Percentiles rank a stretch among this genome's conserved stretches.
Conservation (phyloP, 192 early-diverging fungal species). For the Podila epigama region DNA sequence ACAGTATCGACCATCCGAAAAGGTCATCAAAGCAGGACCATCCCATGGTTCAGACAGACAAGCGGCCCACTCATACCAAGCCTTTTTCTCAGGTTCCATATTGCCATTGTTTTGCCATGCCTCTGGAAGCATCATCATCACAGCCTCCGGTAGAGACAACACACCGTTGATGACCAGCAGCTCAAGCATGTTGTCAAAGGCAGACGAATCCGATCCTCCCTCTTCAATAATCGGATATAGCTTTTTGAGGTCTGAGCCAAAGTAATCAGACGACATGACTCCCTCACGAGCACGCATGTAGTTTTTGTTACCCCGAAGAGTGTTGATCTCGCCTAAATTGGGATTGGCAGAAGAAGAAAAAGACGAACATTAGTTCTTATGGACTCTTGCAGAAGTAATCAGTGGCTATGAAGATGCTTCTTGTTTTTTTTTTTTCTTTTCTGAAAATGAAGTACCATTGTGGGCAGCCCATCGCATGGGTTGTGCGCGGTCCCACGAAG, state of each 20-base stretch:
- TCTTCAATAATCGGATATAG: conserved; percentile 96
- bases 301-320: conserved; percentile 98
- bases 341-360: neutral
- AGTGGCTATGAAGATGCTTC: too few relatives aligned
- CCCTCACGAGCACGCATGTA: conserved; percentile 99
- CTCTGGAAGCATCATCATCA: conserved; percentile 99
- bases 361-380: neutral
- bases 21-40: conserved; percentile 97
- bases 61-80: conserved; percentile 98
- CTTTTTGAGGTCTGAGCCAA: conserved; percentile 77
- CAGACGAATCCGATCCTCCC: conserved; percentile 95
- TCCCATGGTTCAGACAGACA: conserved; percentile 99
- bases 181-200: conserved; percentile 97
- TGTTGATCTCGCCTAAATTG: conserved; percentile 92
- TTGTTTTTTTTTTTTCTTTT: too few relatives aligned
- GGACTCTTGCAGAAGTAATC: neutral
- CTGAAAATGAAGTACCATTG: conserved; percentile 76
- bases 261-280: conserved; percentile 83
- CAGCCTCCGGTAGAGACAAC: conserved; percentile 90
- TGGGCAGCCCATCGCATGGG: conserved; percentile 98
- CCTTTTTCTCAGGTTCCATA: conserved; percentile 87
- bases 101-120: conserved; percentile 92
- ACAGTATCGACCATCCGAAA: conserved; percentile 96
- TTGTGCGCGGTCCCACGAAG: conserved; percentile 98
- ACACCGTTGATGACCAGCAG: conserved; percentile 91